These are phyloP conservation scores for Lachnum nothofagi DNA, from an alignment of 2,329 filamentous ascomycete genomes.

Conservation along the genomic window DNA sequence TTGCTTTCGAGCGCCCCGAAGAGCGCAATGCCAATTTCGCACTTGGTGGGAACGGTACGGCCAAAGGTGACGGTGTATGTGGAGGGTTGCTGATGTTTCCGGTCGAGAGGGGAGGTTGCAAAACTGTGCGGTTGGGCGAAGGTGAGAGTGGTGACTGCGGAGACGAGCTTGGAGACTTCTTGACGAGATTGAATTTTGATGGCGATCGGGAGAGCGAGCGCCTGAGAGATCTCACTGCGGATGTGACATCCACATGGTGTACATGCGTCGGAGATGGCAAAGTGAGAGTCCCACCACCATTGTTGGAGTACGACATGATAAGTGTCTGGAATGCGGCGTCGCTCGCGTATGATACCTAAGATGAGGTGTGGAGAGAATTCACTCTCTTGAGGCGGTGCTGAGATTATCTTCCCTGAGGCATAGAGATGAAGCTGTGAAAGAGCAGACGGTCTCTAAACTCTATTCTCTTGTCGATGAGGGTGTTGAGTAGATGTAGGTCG, in stretches of 20 bases:
- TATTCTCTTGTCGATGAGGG: not conserved
- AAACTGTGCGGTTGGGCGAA: slow-evolving; percentile 40
- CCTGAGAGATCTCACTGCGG: slow-evolving; percentile 75
- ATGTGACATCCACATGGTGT: slow-evolving; percentile 76
- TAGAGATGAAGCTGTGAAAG: slow-evolving; percentile 10
- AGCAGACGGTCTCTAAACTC: not conserved
- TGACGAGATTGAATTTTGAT: slow-evolving; percentile 73
- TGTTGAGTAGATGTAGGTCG: not conserved
- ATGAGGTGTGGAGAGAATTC: slow-evolving; percentile 5
- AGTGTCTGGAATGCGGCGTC: slow-evolving; percentile 24
- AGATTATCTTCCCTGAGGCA: slow-evolving; percentile 19
- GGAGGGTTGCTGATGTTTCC: slow-evolving; percentile 30
- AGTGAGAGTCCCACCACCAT: slow-evolving; percentile 71
- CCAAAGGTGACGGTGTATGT: slow-evolving; percentile 47
- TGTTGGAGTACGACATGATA: slow-evolving; percentile 55
- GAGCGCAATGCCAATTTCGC: slow-evolving; percentile 63
- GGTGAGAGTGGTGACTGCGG: slow-evolving; percentile 55
- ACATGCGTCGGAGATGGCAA: slow-evolving; percentile 80
- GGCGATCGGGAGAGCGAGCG: slow-evolving; percentile 91
- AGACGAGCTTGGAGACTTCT: slow-evolving; percentile 39
- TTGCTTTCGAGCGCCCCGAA: slow-evolving; percentile 54
- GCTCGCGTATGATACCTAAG: slow-evolving; percentile 18
- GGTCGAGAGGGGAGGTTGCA: slow-evolving; percentile 45
- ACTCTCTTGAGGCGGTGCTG: slow-evolving; percentile 9
- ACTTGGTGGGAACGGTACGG: slow-evolving; percentile 61